phyloP scores from a whole-genome alignment of 495 filamentous ascomycete species.

The Xylaria intraflava region DNA sequence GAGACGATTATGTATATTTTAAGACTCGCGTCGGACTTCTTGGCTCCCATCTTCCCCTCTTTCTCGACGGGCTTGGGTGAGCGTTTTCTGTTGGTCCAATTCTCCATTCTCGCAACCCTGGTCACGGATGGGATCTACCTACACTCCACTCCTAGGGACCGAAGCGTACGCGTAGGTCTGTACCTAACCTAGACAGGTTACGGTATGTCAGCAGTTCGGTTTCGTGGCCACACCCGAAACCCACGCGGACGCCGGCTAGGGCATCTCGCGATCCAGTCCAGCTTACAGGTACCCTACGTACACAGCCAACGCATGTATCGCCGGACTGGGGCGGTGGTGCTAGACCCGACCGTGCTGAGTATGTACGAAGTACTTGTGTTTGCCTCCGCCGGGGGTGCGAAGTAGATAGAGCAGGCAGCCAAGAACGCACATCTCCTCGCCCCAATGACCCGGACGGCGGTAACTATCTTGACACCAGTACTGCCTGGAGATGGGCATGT shows the following conservation, averaged over 20 bases:
- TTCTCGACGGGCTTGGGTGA: slow-evolving; percentile 5
- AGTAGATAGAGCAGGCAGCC: too few relatives aligned
- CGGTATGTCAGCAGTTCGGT: slow-evolving; percentile 1
- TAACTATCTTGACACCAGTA: background rate
- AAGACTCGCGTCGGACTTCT: slow-evolving; percentile 7
- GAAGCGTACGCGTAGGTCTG: too few relatives aligned
- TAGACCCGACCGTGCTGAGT: too few relatives aligned
- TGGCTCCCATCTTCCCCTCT: slow-evolving; percentile 12
- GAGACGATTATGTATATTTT: background rate
- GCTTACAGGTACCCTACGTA: too few relatives aligned
- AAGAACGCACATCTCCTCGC: too few relatives aligned
- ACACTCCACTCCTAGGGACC: background rate
- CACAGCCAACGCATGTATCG: too few relatives aligned
- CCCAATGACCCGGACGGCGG: background rate
- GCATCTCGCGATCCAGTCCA: background rate
- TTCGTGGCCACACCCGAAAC: slow-evolving; percentile 6
- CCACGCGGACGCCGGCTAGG: slow-evolving; percentile 4
- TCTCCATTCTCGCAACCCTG: slow-evolving; percentile 3
- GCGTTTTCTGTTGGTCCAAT: slow-evolving; percentile 2
- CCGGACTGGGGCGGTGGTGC: background rate
- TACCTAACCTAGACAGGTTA: background rate
- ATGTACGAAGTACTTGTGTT: too few relatives aligned
- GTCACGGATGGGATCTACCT: slow-evolving; percentile 6
- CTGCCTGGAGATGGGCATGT: background rate
- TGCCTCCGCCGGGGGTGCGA: too few relatives aligned